These are phyloP conservation scores for Thielaviopsis ethacetica DNA, from an alignment of 2,329 filamentous ascomycete species.

Conservation along the genomic window DNA sequence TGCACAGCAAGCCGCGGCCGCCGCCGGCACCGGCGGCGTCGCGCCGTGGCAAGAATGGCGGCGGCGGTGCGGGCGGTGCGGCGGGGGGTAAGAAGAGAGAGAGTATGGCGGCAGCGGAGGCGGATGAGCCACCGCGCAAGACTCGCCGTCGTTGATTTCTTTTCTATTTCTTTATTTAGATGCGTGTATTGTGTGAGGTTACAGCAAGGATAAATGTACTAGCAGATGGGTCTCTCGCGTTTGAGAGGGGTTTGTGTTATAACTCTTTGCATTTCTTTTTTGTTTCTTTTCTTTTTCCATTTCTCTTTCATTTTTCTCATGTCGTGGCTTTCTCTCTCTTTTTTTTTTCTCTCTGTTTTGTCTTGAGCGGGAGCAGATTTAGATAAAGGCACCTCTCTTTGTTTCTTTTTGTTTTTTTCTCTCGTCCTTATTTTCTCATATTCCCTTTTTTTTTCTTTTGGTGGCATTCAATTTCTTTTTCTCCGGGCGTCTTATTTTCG, in stretches of 20 bases:
- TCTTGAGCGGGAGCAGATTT: background rate
- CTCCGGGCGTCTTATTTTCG: background rate
- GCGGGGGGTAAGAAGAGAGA: slow-evolving; percentile 28
- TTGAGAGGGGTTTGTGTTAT: no score
- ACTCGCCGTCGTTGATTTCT: slow-evolving; percentile 12
- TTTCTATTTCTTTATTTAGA: background rate
- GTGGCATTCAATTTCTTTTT: background rate
- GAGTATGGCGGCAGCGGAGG: slow-evolving; percentile 17
- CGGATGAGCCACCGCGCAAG: slow-evolving; percentile 15
- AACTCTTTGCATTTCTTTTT: background rate
- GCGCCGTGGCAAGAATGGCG: no score
- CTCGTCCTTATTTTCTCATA: no score
- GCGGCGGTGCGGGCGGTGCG: no score
- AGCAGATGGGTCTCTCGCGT: no score
- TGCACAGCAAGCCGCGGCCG: slow-evolving; percentile 39
- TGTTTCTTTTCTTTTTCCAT: background rate
- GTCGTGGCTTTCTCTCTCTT: background rate
- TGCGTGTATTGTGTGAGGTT: no score
- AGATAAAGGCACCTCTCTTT: background rate
- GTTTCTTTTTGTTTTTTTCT: background rate
- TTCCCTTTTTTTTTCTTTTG: background rate
- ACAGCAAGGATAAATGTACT: no score
- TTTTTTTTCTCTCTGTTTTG: slow-evolving; percentile 4
- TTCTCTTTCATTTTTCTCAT: background rate
- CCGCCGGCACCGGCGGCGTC: slow-evolving; percentile 22